phyloP scores from a whole-genome alignment of 169 alveolate genomes.

The Plasmodium fragile region DNA sequence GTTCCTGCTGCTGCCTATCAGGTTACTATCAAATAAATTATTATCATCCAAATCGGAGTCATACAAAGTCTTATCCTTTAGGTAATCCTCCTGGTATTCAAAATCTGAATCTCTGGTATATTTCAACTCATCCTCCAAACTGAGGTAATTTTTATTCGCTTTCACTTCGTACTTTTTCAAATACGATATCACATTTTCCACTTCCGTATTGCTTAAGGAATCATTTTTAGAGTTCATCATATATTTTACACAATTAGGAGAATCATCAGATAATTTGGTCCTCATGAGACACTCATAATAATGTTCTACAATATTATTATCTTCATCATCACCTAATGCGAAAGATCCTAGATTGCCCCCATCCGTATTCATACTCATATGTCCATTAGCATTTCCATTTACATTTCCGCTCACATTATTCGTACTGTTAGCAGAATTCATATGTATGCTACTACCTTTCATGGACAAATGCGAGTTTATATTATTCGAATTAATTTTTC shows the following conservation, averaged over 20 bases:
- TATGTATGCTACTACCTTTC: slow-evolving; percentile 19
- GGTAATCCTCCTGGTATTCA: slow-evolving; percentile 58
- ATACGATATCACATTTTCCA: slow-evolving; percentile 46
- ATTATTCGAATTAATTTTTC: neutral
- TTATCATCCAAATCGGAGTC: slow-evolving; percentile 65
- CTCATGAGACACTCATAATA: slow-evolving; percentile 72
- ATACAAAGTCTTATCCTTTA: slow-evolving; percentile 52
- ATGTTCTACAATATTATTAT: slow-evolving; percentile 26
- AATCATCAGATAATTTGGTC: slow-evolving; percentile 42
- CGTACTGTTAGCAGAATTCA: slow-evolving; percentile 3
- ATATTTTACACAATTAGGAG: slow-evolving; percentile 37
- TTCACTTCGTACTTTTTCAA: slow-evolving; percentile 57
- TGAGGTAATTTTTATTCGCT: slow-evolving; percentile 10
- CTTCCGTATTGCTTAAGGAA: slow-evolving; percentile 29
- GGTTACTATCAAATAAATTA: neutral
- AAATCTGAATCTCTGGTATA: slow-evolving; percentile 34
- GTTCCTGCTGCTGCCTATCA: neutral
- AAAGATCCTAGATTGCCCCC: neutral
- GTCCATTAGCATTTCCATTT: neutral
- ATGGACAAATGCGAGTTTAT: neutral
- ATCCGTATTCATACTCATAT: neutral
- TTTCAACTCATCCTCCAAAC: slow-evolving; percentile 17
- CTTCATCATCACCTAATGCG: slow-evolving; percentile 16
- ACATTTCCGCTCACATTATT: neutral
- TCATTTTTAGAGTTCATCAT: slow-evolving; percentile 41